phyloP scores from a whole-genome alignment of 768 basidiomycete genomes.

The Vararia minispora region DNA sequence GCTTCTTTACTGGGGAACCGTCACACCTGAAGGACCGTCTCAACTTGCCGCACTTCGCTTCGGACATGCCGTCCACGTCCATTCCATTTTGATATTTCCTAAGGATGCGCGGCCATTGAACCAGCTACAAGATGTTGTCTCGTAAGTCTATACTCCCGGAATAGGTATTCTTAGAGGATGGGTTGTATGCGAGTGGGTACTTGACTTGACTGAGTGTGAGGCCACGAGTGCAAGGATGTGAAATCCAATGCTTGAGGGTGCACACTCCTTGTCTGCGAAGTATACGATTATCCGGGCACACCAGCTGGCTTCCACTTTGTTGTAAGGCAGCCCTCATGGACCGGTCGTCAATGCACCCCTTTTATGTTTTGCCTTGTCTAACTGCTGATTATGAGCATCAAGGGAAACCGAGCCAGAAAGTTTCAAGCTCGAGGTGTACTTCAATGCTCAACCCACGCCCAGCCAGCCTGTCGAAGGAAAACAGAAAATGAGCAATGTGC shows the following conservation, averaged over 20 bases:
- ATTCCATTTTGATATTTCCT: conserved; percentile 61
- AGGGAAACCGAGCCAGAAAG: conserved; percentile 64
- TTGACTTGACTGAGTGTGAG: too few species aligned
- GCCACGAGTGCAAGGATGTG: too few species aligned
- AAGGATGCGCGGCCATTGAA: conserved; percentile 50
- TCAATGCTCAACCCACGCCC: conserved; percentile 53
- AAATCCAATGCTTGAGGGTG: conserved; percentile 1
- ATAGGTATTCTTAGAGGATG: neutral
- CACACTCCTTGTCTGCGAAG: neutral
- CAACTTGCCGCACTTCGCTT: conserved; percentile 66
- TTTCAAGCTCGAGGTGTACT: conserved; percentile 65
- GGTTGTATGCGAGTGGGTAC: neutral
- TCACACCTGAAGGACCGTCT: conserved; percentile 46
- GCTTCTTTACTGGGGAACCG: conserved; percentile 59
- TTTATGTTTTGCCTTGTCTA: neutral
- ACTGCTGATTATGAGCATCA: conserved; percentile 7
- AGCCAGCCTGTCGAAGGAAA: conserved; percentile 41
- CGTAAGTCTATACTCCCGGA: conserved; percentile 30
- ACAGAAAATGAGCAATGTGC: conserved; percentile 55
- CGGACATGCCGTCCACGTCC: conserved; percentile 52
- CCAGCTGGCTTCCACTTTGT: neutral
- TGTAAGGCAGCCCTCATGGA: neutral
- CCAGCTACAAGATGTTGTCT: conserved; percentile 46
- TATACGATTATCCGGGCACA: neutral
- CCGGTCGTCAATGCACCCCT: neutral